Evolutionary conservation across 345 rosid species (phyloP).

Genomic region (Rhodomyrtus tomentosa): DNA sequence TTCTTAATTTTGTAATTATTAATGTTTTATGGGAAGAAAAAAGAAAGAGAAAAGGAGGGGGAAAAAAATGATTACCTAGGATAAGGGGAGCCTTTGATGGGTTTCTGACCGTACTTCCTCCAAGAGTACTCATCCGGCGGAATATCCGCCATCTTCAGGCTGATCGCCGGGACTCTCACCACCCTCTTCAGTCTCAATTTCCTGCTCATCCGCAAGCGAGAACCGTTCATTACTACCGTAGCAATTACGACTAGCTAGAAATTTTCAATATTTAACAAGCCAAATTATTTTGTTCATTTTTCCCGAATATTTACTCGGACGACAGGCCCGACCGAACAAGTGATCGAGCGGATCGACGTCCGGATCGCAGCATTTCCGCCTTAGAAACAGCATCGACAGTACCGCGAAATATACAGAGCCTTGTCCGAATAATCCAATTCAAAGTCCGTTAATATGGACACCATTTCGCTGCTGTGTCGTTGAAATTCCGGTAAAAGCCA

Average conservation of each 20-base stretch:
- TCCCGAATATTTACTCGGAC: too few relatives aligned
- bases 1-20: background rate
- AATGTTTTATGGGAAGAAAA: background rate
- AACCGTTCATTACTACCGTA: background rate
- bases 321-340: background rate
- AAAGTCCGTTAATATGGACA: background rate
- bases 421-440: background rate
- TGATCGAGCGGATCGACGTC: background rate
- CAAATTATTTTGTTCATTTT: background rate
- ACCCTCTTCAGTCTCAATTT: slow-evolving; percentile 58
- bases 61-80: slow-evolving; percentile 42
- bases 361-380: background rate
- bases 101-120: slow-evolving; percentile 98
- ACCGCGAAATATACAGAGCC: background rate
- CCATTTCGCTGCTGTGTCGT: background rate
- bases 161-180: slow-evolving; percentile 83
- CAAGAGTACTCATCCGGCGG: slow-evolving; percentile 97
- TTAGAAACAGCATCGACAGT: background rate
- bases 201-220: slow-evolving; percentile 17
- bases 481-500: background rate
- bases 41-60: background rate
- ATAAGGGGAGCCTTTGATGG: slow-evolving; percentile 96
- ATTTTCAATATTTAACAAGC: background rate
- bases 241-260: background rate
- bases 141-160: slow-evolving; percentile 81